Evolutionary conservation across 2,329 filamentous ascomycete genomes (phyloP).

Genomic region (Colletotrichum sp.): DNA sequence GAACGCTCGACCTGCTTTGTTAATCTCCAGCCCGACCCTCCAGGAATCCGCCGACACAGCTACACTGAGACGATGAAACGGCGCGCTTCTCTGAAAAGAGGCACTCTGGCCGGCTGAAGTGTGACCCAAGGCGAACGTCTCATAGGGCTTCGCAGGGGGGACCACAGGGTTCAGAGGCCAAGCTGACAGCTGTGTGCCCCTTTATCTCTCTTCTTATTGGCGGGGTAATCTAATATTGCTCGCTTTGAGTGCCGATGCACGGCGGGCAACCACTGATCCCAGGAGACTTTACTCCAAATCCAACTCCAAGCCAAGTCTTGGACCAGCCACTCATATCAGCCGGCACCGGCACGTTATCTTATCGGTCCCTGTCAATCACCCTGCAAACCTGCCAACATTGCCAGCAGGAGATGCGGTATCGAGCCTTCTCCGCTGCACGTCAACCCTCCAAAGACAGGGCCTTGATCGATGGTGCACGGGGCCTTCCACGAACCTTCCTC

Average conservation of each 20-base stretch:
- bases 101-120: neutral
- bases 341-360: constrained; percentile 20
- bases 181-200: constrained; percentile 3
- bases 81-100: constrained; percentile 13
- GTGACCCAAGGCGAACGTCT: constrained; percentile 4
- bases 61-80: constrained; percentile 3
- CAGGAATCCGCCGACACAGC: constrained; percentile 11
- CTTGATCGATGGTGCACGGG: neutral
- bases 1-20: constrained; percentile 5
- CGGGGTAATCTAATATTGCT: constrained; percentile 2
- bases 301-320: neutral
- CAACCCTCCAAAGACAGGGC: neutral
- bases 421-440: constrained; percentile 15
- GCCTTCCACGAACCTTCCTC: constrained; percentile 14
- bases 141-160: constrained; percentile 9
- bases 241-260: constrained; percentile 9
- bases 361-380: constrained; percentile 15
- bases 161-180: constrained; percentile 3
- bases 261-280: neutral
- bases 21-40: constrained; percentile 14
- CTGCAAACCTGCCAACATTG: neutral
- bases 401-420: neutral
- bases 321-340: constrained; percentile 15
- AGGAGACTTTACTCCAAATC: neutral
- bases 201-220: constrained; percentile 14